Percentiles rank a stretch among this genome's conserved stretches.
phyloP scores from a whole-genome alignment of 1,284 basidiomycete species.

The Tilletia caries region DNA sequence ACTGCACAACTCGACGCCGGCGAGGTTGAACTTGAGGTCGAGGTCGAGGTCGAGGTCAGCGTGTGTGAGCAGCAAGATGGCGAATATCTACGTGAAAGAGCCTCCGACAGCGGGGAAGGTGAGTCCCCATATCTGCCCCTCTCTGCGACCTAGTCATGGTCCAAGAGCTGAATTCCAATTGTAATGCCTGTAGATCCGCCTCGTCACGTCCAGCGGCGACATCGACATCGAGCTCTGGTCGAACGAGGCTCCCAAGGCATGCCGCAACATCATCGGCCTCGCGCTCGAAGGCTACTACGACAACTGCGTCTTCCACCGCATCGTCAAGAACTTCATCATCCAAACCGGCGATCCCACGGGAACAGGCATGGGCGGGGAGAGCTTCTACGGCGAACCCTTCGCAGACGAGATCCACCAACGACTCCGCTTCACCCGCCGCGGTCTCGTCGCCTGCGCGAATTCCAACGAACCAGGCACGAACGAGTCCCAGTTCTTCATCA shows the following conservation, averaged over 20 bases:
- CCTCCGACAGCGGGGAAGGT: constrained; percentile 10
- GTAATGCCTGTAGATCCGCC: constrained; percentile 60
- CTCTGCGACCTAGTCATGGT: background rate
- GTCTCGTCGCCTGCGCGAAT: constrained; percentile 91
- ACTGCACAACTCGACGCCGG: too few species aligned
- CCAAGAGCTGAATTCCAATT: constrained; percentile 14
- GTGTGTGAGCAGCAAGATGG: constrained; percentile 22
- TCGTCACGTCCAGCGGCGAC: constrained; percentile 72
- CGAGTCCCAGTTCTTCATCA: constrained; percentile 54
- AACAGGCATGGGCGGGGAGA: constrained; percentile 71
- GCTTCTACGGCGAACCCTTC: constrained; percentile 67
- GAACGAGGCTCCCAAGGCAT: constrained; percentile 89
- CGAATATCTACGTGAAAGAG: constrained; percentile 37
- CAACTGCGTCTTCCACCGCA: constrained; percentile 83
- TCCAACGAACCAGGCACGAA: constrained; percentile 62
- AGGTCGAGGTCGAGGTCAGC: too few species aligned
- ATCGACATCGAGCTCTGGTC: constrained; percentile 81
- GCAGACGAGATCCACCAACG: constrained; percentile 91
- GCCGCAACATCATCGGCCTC: constrained; percentile 83
- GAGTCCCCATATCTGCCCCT: too few species aligned
- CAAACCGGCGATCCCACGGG: constrained; percentile 94
- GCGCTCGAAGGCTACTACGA: constrained; percentile 97
- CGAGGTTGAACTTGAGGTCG: too few species aligned
- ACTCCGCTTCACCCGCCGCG: constrained; percentile 74
- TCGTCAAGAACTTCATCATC: constrained; percentile 82